These are phyloP conservation scores for Tulasnella sp. DNA, from an alignment of 768 basidiomycete genomes.

Conservation along the genomic window DNA sequence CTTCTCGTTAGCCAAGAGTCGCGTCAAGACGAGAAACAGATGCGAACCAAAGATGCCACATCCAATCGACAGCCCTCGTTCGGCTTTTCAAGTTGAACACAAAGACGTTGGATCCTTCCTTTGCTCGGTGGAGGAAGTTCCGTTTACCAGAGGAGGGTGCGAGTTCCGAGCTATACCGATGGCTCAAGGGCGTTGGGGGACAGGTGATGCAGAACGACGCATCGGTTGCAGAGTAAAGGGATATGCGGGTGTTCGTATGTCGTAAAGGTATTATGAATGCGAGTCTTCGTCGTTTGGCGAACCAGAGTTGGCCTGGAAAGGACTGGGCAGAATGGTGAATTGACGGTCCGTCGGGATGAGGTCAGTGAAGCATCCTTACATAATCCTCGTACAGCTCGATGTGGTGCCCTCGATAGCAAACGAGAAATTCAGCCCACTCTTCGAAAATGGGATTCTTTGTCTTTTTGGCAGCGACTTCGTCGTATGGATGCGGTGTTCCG, in stretches of 20 bases:
- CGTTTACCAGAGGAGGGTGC: constrained; percentile 36
- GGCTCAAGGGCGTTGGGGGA: constrained; percentile 41
- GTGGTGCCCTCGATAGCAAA: constrained; percentile 72
- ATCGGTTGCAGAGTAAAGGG: constrained; percentile 83
- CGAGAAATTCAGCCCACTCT: constrained; percentile 77
- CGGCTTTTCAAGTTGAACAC: constrained; percentile 76
- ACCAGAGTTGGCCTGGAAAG: constrained; percentile 62
- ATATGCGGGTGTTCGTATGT: constrained; percentile 61
- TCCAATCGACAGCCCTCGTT: constrained; percentile 80
- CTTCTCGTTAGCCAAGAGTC: background rate
- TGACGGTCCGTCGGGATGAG: background rate
- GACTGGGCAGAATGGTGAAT: constrained; percentile 30
- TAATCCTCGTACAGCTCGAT: constrained; percentile 84
- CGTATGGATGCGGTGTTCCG: constrained; percentile 50
- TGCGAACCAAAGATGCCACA: constrained; percentile 76
- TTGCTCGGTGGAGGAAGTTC: constrained; percentile 45
- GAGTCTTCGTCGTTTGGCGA: constrained; percentile 70
- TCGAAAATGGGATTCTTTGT: constrained; percentile 59
- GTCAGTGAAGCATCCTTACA: constrained; percentile 47
- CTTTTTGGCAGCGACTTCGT: constrained; percentile 64
- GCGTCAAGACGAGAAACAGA: background rate
- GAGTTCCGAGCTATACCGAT: constrained; percentile 41
- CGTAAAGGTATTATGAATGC: constrained; percentile 73
- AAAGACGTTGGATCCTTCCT: constrained; percentile 76
- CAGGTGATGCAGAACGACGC: constrained; percentile 72